Evolutionary conservation across 495 filamentous ascomycete species (phyloP).

Genomic region (Daldinia caldariorum): DNA sequence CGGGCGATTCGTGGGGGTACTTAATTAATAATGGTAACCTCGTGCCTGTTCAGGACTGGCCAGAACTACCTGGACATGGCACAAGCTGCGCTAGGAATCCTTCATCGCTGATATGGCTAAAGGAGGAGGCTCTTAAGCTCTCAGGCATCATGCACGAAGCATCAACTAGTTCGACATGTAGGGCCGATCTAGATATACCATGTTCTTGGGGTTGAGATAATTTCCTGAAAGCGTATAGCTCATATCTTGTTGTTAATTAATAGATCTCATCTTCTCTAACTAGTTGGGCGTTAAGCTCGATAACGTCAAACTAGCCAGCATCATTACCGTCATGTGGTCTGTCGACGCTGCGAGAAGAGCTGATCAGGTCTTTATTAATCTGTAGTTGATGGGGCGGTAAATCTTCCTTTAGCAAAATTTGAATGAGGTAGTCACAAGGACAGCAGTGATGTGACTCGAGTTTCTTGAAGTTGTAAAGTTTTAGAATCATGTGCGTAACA

Average conservation of each 20-base stretch:
- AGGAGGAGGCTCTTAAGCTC: neutral
- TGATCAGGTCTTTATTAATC: neutral
- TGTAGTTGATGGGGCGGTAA: neutral
- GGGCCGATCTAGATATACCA: neutral
- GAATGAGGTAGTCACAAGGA: no score
- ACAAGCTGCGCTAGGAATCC: constrained; percentile 7
- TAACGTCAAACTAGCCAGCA: neutral
- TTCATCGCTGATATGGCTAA: neutral
- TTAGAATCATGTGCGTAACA: no score
- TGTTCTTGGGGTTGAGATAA: neutral
- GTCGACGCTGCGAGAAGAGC: neutral
- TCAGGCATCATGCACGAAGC: neutral
- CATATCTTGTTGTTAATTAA: neutral
- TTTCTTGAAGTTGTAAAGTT: no score
- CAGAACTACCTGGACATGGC: constrained; percentile 9
- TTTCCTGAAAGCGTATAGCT: neutral
- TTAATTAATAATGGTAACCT: constrained; percentile 6
- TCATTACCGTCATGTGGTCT: neutral
- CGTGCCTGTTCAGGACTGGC: neutral
- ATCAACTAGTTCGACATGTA: constrained; percentile 1
- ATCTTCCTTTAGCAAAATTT: neutral
- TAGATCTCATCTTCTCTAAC: neutral
- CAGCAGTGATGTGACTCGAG: no score
- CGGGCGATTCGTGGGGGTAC: constrained; percentile 11
- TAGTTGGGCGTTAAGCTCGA: neutral